Percentiles rank a stretch among this genome's conserved stretches.
These are phyloP conservation scores for Rosa lucieae DNA, from an alignment of 306 rosid species.

Conservation along the genomic window DNA sequence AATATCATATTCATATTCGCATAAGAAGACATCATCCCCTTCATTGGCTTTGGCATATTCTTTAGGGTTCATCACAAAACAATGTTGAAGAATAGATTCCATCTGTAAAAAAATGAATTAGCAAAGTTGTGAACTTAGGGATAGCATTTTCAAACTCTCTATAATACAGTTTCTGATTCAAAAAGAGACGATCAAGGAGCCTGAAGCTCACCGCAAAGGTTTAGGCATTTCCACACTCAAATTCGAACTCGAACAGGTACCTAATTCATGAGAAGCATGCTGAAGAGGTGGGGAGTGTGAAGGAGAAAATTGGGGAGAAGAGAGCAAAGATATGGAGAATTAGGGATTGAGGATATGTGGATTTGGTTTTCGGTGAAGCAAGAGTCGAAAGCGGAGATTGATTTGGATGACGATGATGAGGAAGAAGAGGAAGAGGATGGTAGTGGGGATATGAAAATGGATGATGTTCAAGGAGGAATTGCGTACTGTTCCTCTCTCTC, in stretches of 20 bases:
- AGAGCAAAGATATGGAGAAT: too few species aligned
- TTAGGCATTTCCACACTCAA: too few species aligned
- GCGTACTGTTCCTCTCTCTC: too few species aligned
- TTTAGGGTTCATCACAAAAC: constrained; percentile 69
- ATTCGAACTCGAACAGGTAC: too few species aligned
- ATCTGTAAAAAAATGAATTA: constrained; percentile 49
- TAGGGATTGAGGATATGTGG: too few species aligned
- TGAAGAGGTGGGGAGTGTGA: too few species aligned
- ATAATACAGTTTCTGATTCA: constrained; percentile 4
- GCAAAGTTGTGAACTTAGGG: constrained; percentile 16
- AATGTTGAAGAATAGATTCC: constrained; percentile 81
- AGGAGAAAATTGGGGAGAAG: too few species aligned
- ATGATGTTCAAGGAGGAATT: constrained; percentile 27
- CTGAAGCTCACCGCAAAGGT: too few species aligned
- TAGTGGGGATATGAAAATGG: constrained; percentile 37
- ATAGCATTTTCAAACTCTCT: constrained; percentile 18
- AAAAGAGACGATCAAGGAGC: background rate
- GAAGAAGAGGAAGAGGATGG: constrained; percentile 47
- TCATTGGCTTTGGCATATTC: constrained; percentile 72
- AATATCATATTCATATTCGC: constrained; percentile 90
- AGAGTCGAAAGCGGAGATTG: constrained; percentile 27
- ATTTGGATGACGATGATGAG: constrained; percentile 24
- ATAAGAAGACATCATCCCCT: constrained; percentile 85
- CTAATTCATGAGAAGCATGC: too few species aligned
- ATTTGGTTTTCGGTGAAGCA: constrained; percentile 22